Conservation (phyloP, 305 asterid species). For the Fraxinus platypoda region DNA sequence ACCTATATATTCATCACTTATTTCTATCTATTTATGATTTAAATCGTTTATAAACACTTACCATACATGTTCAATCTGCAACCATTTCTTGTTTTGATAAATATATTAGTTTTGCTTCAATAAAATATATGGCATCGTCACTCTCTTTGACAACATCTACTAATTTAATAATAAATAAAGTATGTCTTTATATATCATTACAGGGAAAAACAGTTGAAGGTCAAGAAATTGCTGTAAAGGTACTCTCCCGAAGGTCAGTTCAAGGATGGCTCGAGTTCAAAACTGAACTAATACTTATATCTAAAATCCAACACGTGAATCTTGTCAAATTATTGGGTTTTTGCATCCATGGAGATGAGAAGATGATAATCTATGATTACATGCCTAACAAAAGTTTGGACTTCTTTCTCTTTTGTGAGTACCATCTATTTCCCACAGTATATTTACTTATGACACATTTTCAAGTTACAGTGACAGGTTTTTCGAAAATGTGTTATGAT, state of each 20-base stretch:
- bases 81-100: conserved; percentile 4
- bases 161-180: neutral
- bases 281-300: conserved; percentile 48
- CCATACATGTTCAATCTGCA: too few relatives aligned
- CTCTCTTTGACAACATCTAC: neutral
- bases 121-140: neutral
- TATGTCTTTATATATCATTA: neutral
- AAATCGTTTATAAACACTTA: neutral
- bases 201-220: conserved; percentile 43
- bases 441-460: too few relatives aligned
- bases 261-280: conserved; percentile 53
- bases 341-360: conserved; percentile 43
- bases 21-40: too few relatives aligned
- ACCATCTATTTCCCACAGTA: neutral
- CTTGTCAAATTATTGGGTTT: conserved; percentile 55
- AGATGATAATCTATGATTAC: conserved; percentile 50
- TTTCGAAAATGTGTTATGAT: too few relatives aligned
- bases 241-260: conserved; percentile 38
- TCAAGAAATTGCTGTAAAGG: conserved; percentile 49
- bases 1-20: neutral
- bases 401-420: conserved; percentile 42
- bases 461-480: too few relatives aligned
- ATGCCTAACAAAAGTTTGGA: conserved; percentile 57
- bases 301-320: conserved; percentile 52
- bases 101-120: conserved; percentile 12